Evolutionary conservation across 2,329 filamentous ascomycete genomes (phyloP).

Genomic region (Penicillium hesseltinei): DNA sequence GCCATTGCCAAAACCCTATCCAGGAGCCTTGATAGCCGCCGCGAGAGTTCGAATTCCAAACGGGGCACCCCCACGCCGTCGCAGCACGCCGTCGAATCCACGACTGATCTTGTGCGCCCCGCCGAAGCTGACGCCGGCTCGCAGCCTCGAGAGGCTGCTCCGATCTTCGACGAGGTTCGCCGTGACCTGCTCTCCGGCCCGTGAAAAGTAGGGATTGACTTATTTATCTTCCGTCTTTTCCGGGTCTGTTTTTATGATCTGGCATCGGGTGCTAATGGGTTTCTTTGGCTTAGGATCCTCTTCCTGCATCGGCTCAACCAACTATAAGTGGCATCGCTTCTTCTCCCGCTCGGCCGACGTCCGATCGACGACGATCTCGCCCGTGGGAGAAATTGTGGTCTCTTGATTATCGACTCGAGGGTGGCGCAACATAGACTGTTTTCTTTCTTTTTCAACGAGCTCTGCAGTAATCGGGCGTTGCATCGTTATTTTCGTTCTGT

Average conservation of each 20-base stretch:
- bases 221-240: slow-evolving; percentile 19
- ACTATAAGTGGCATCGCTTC: slow-evolving; percentile 11
- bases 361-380: slow-evolving; percentile 27
- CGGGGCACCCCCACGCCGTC: slow-evolving; percentile 54
- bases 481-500: background rate
- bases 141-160: slow-evolving; percentile 39
- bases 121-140: slow-evolving; percentile 37
- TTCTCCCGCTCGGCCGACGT: slow-evolving; percentile 28
- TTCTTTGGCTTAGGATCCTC: background rate
- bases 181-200: slow-evolving; percentile 46
- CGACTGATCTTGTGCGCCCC: slow-evolving; percentile 36
- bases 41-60: slow-evolving; percentile 82
- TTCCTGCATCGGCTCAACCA: slow-evolving; percentile 3
- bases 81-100: slow-evolving; percentile 34
- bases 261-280: background rate
- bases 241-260: slow-evolving; percentile 16
- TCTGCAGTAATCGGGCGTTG: background rate
- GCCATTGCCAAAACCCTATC: slow-evolving; percentile 75
- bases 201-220: slow-evolving; percentile 33
- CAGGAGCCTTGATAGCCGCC: slow-evolving; percentile 85
- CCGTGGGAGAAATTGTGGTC: slow-evolving; percentile 47
- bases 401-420: slow-evolving; percentile 43
- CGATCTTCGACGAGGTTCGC: slow-evolving; percentile 50
- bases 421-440: slow-evolving; percentile 18
- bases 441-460: too few species aligned